Base-by-base conservation (phyloP, 352 stramenopile species). In the Phytopythium kandeliae region DNA sequence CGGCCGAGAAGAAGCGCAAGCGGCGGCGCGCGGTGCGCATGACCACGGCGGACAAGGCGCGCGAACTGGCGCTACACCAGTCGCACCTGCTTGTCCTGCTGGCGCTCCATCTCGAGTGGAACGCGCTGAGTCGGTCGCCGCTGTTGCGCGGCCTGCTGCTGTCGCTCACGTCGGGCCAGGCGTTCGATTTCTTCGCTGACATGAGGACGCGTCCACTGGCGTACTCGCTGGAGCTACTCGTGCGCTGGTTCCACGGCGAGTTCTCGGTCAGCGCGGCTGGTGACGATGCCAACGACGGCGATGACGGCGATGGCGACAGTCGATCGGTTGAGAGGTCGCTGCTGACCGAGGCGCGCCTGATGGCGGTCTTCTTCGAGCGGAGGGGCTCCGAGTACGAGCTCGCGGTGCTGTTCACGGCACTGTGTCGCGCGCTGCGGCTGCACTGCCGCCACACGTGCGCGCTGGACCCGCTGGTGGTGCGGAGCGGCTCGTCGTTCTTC, bases 1-100 rank as follows among this genome's bases (percentile, higher is more conserved):
- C 43, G 46, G 38, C 52, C 1, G 60, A 45, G 5, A 49, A 59
- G 35, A 63, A 66, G 47, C 60, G 65, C 24, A 79, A 81, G 51
- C 60, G 57, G 35, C 62, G 62, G 21, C 58, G 60, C 7, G 50
- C 61, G 8, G 54, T 71, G 10, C 74, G 81, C 12, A 73, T 92
- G 48, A 75, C 74, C 2, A 82, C 78, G 31, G 57, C 67, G 17
- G 78, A 92, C 50, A 90, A 88, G 48, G 48, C 66, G 49, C 68
- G 71, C 50, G 74, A 87, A 54, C 60, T 78, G 34, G 65, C 67
- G 28, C 62, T 89, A 28, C 78, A 91, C 58, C 69, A 90, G 57
- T 73, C 63, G 33, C 83, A 93, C 53, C 51, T 93, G 48, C 58
- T 93, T 42, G 48, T 89, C 50, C 60, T 86, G 13, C 30, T 93